phyloP scores from a whole-genome alignment of 495 filamentous ascomycete species.

The Choiromyces venosus region DNA sequence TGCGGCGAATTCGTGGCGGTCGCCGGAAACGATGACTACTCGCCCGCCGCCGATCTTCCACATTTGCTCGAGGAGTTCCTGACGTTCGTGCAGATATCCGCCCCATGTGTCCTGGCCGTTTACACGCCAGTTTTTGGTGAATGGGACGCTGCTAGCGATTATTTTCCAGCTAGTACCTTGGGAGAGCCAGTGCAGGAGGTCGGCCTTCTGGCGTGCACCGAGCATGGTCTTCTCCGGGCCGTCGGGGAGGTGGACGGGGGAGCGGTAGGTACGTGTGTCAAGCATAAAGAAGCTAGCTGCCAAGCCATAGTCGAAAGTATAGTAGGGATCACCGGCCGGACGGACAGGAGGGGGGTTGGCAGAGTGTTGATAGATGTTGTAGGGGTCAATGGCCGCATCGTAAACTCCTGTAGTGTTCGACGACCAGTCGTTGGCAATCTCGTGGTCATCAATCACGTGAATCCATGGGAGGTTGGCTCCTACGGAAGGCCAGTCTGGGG shows the following conservation, averaged over 20 bases:
- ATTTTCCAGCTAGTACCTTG: slow-evolving; percentile 66
- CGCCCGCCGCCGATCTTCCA: slow-evolving; percentile 71
- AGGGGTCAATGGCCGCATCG: slow-evolving; percentile 74
- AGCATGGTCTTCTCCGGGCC: slow-evolving; percentile 74
- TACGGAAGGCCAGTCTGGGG: slow-evolving; percentile 74
- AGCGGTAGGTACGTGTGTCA: slow-evolving; percentile 83
- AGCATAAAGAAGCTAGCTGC: slow-evolving; percentile 91
- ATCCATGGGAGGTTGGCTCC: slow-evolving; percentile 80
- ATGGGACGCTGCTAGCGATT: slow-evolving; percentile 77
- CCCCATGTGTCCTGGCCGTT: slow-evolving; percentile 82
- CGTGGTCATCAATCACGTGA: slow-evolving; percentile 92
- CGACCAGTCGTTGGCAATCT: slow-evolving; percentile 89
- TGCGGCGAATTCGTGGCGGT: slow-evolving; percentile 91
- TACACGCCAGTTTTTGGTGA: slow-evolving; percentile 93
- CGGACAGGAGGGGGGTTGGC: slow-evolving; percentile 68
- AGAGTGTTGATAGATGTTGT: slow-evolving; percentile 73
- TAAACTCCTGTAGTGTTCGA: slow-evolving; percentile 67
- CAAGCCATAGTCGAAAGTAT: slow-evolving; percentile 70
- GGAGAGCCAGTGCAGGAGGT: slow-evolving; percentile 70
- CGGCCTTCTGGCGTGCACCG: slow-evolving; percentile 67
- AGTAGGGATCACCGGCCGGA: slow-evolving; percentile 64
- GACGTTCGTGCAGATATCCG: slow-evolving; percentile 75
- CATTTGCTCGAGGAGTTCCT: slow-evolving; percentile 76
- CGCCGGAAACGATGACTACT: slow-evolving; percentile 79
- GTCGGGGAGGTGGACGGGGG: slow-evolving; percentile 52